These are phyloP conservation scores for Fusarium bactridioides DNA, from an alignment of 2,329 filamentous ascomycete species.

Conservation along the genomic window DNA sequence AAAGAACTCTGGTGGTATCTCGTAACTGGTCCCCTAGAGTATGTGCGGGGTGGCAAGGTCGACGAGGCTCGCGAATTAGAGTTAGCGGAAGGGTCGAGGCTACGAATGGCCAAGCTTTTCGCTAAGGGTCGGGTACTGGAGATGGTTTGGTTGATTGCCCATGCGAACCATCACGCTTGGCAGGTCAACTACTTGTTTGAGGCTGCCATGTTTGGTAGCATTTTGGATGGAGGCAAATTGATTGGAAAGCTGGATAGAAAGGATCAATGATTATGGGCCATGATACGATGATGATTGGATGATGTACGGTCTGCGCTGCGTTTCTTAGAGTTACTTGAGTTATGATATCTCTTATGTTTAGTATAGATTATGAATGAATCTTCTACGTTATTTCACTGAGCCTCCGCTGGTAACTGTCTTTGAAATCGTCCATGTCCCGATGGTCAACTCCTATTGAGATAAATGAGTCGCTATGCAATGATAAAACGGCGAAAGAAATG, in stretches of 20 bases:
- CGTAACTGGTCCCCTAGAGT: constrained; percentile 22
- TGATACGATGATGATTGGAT: background rate
- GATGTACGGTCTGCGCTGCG: background rate
- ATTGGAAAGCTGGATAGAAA: constrained; percentile 43
- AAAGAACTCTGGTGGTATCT: constrained; percentile 32
- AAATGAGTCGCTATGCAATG: background rate
- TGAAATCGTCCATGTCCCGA: accelerated
- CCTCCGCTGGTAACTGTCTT: accelerated
- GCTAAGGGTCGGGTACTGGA: constrained; percentile 27
- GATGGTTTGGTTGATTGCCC: constrained; percentile 38
- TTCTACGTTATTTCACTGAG: background rate
- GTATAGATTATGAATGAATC: background rate
- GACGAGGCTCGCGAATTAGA: constrained; percentile 17
- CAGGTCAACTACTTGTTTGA: constrained; percentile 45
- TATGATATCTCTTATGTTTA: background rate
- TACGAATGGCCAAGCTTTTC: constrained; percentile 37
- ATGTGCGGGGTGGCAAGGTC: constrained; percentile 21
- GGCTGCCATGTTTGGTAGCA: constrained; percentile 47
- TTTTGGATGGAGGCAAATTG: constrained; percentile 42
- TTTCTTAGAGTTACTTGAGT: background rate
- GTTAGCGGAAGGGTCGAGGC: constrained; percentile 25
- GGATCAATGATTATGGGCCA: constrained; percentile 5
- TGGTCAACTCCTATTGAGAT: accelerated
- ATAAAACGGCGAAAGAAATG: accelerated
- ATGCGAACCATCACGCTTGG: constrained; percentile 41